Percentiles rank a stretch among this genome's conserved stretches.
phyloP scores from a whole-genome alignment of 169 alveolate species.

The Plasmodium reichenowi region DNA sequence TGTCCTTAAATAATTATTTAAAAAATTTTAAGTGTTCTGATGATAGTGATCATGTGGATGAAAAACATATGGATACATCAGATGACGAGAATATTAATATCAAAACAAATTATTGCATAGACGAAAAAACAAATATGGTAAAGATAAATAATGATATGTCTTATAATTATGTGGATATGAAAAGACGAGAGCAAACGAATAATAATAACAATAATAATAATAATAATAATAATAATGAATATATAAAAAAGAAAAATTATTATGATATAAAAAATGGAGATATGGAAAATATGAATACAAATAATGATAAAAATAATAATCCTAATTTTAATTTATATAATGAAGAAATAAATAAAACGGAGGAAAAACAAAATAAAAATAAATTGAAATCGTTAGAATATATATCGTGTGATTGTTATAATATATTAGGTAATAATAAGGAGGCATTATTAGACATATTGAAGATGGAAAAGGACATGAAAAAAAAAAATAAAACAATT shows the following conservation, averaged over 20 bases:
- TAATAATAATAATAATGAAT: not conserved
- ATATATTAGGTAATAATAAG: no score
- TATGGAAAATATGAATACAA: not conserved
- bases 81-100: not conserved
- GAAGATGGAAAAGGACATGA: not conserved
- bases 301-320: not conserved
- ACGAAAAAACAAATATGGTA: not conserved
- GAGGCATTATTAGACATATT: no score
- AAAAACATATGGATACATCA: not conserved
- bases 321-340: no score
- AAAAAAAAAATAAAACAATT: constrained; percentile 5
- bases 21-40: constrained; percentile 8
- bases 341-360: constrained; percentile 1
- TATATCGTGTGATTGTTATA: no score
- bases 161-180: no score
- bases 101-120: not conserved
- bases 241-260: constrained; percentile 1
- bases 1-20: constrained; percentile 19
- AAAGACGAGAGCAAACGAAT: not conserved
- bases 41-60: not conserved
- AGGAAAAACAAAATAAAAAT: constrained; percentile 13
- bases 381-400: not conserved
- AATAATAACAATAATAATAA: not conserved
- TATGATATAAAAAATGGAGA: not conserved
- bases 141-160: not conserved